Evolutionary conservation across 768 basidiomycete species (phyloP).

Genomic region (Tylopilus balloui): DNA sequence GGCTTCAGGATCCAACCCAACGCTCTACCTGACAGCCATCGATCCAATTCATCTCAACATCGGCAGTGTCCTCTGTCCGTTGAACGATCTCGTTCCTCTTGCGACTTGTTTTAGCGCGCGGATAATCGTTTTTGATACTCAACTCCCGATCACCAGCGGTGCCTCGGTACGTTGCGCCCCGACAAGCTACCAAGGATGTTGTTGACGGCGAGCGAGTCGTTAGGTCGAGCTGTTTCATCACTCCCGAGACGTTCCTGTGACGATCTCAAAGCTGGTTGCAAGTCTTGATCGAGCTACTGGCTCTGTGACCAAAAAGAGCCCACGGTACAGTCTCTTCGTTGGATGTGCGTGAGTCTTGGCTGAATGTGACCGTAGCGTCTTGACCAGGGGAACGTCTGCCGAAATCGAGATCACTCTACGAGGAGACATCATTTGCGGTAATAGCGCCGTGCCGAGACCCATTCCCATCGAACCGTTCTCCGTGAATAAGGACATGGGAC

Average conservation of each 20-base stretch:
- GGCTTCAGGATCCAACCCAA: slow-evolving; percentile 85
- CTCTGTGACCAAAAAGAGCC: slow-evolving; percentile 66
- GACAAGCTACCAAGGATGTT: not conserved
- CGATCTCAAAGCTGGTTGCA: slow-evolving; percentile 73
- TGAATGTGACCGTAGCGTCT: slow-evolving; percentile 49
- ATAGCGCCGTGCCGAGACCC: slow-evolving; percentile 42
- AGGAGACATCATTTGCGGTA: slow-evolving; percentile 45
- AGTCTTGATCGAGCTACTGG: slow-evolving; percentile 78
- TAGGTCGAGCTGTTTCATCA: slow-evolving; percentile 95
- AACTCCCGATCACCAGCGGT: slow-evolving; percentile 83
- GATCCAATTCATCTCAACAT: slow-evolving; percentile 84
- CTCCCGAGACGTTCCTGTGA: slow-evolving; percentile 87
- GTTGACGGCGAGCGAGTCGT: not conserved
- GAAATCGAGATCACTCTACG: slow-evolving; percentile 81
- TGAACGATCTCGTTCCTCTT: slow-evolving; percentile 65
- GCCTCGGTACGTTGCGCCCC: slow-evolving; percentile 56
- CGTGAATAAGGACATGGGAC: slow-evolving; percentile 93
- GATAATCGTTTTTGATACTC: slow-evolving; percentile 91
- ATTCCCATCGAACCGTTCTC: slow-evolving; percentile 87
- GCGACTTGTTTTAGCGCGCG: slow-evolving; percentile 76
- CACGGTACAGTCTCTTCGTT: slow-evolving; percentile 50
- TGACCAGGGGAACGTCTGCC: slow-evolving; percentile 82
- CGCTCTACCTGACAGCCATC: slow-evolving; percentile 74
- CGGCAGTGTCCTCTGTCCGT: slow-evolving; percentile 85
- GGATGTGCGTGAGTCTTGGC: not conserved